A percentile compares a stretch with the other conserved stretches of the same genome.
phyloP scores from a whole-genome alignment of 1,284 basidiomycete genomes.

The Tilletia caries region DNA sequence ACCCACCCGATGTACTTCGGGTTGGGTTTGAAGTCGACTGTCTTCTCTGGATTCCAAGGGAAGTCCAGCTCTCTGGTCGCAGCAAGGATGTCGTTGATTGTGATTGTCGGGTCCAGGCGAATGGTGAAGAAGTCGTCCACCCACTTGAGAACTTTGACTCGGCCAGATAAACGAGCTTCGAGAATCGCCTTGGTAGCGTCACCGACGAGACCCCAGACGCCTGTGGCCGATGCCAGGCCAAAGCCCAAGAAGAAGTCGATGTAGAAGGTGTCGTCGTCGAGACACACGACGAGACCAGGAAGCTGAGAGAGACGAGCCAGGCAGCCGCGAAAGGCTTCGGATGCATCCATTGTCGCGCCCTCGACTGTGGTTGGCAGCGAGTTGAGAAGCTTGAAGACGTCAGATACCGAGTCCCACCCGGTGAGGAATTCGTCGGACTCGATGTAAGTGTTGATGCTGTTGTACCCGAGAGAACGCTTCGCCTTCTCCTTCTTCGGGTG shows the following conservation, averaged over 20 bases:
- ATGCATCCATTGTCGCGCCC: neutral
- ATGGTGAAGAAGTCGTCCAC: conserved; percentile 6
- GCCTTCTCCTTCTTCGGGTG: no score
- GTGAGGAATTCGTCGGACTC: neutral
- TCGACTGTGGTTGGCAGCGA: neutral
- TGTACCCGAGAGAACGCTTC: neutral
- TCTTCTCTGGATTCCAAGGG: neutral
- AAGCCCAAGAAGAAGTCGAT: neutral
- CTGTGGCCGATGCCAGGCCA: neutral
- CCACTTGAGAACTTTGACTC: neutral
- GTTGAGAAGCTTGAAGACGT: neutral
- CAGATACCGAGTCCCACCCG: neutral
- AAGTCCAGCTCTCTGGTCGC: neutral
- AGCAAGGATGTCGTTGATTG: neutral
- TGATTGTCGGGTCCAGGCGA: neutral
- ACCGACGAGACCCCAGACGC: neutral
- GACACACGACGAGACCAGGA: neutral
- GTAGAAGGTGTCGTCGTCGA: neutral
- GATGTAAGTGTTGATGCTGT: neutral
- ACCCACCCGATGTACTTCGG: neutral
- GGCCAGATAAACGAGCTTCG: no score
- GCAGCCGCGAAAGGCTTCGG: neutral
- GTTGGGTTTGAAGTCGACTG: neutral
- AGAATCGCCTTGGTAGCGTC: neutral
- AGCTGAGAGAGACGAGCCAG: neutral